phyloP scores from a whole-genome alignment of 2,329 filamentous ascomycete species.

The Xylariaceae sp. region DNA sequence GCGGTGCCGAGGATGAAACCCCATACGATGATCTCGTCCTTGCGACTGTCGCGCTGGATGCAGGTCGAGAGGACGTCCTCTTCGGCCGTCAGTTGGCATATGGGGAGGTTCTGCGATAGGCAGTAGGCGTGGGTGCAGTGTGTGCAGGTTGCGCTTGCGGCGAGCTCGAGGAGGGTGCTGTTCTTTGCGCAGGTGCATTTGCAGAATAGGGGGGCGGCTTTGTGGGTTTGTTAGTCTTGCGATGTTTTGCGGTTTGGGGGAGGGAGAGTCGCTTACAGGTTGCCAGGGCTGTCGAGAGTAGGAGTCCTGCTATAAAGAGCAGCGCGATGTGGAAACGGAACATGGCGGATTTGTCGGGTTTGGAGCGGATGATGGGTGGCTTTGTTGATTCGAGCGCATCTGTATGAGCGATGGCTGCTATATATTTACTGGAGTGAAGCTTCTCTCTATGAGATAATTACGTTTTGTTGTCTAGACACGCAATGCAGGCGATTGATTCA shows the following conservation, averaged over 20 bases:
- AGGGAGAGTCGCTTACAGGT: slow-evolving; percentile 35
- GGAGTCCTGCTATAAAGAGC: slow-evolving; percentile 29
- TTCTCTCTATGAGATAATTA: too few species aligned
- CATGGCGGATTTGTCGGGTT: slow-evolving; percentile 18
- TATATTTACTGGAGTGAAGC: too few species aligned
- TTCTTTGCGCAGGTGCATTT: slow-evolving; percentile 68
- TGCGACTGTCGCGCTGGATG: slow-evolving; percentile 62
- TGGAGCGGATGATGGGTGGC: not conserved
- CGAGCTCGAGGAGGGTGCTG: slow-evolving; percentile 60
- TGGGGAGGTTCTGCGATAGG: slow-evolving; percentile 52
- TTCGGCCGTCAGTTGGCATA: slow-evolving; percentile 59
- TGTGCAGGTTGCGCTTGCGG: slow-evolving; percentile 46
- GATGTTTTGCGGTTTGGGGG: not conserved
- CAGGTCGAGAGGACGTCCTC: slow-evolving; percentile 58
- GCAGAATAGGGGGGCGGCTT: slow-evolving; percentile 60
- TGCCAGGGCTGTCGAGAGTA: slow-evolving; percentile 35
- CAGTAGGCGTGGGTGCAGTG: slow-evolving; percentile 63
- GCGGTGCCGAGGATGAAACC: slow-evolving; percentile 55
- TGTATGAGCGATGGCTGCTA: not conserved
- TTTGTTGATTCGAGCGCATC: not conserved
- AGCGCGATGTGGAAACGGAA: slow-evolving; percentile 27
- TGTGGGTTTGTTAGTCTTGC: not conserved
- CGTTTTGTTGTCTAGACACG: too few species aligned
- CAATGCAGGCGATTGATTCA: not conserved
- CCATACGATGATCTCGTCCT: slow-evolving; percentile 63